A percentile compares a stretch with the other conserved stretches of the same genome.
Conservation (phyloP, 208 protist species). For the Tetramitus jugosus region DNA sequence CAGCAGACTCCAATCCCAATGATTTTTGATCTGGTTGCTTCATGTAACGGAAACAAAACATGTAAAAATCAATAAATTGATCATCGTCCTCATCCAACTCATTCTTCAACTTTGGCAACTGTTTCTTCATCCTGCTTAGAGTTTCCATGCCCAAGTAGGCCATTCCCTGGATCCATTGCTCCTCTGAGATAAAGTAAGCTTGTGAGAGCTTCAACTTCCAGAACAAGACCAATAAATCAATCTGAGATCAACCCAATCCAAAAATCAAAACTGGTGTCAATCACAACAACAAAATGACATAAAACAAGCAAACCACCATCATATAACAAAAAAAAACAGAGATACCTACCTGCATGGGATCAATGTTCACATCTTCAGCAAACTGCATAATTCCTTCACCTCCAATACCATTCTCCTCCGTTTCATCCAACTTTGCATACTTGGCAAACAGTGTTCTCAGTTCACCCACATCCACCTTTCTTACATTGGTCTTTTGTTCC, state of each 20-base stretch:
- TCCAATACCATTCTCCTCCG: neutral
- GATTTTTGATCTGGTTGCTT: neutral
- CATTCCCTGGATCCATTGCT: neutral
- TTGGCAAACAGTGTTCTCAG: neutral
- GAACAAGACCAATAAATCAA: neutral
- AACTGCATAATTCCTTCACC: slow-evolving; percentile 3
- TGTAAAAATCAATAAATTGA: neutral
- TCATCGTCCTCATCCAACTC: neutral
- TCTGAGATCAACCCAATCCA: too few relatives aligned
- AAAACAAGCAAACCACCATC: too few relatives aligned
- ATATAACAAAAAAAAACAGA: too few relatives aligned
- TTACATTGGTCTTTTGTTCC: neutral
- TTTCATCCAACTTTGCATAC: neutral
- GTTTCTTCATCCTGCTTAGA: neutral
- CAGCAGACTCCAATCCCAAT: neutral
- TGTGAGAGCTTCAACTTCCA: neutral
- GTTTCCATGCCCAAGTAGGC: neutral
- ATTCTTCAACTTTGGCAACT: neutral
- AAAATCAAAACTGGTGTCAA: too few relatives aligned
- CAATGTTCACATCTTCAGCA: neutral
- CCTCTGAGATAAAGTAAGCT: neutral
- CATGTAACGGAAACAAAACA: neutral
- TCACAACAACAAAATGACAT: too few relatives aligned
- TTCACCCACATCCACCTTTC: neutral
- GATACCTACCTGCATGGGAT: neutral